Evolutionary conservation across 1,284 basidiomycete species (phyloP).

Genomic region (Naganishia cerealis): DNA sequence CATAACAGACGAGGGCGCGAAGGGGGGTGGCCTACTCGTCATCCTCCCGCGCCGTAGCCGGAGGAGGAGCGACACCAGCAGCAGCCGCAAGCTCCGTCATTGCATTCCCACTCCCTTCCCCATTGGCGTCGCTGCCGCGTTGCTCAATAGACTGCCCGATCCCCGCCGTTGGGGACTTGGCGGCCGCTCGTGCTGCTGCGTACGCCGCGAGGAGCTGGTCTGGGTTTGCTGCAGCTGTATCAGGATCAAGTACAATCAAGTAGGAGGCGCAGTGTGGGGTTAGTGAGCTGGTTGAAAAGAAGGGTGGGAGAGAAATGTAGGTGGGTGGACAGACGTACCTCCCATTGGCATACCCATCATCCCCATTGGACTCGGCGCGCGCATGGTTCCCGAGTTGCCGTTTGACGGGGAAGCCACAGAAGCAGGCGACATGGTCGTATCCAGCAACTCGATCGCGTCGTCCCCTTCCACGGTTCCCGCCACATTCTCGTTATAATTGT

Average conservation of each 20-base stretch:
- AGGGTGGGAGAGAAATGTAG: background rate
- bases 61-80: background rate
- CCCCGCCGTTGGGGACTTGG: constrained; percentile 18
- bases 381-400: background rate
- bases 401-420: background rate
- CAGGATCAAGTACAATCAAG: constrained; percentile 27
- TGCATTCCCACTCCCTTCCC: background rate
- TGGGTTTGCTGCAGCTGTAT: constrained; percentile 46
- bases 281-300: constrained; percentile 21
- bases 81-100: background rate
- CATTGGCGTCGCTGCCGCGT: background rate
- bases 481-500: background rate
- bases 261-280: constrained; percentile 26
- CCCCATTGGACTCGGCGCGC: constrained; percentile 35
- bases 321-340: constrained; percentile 25
- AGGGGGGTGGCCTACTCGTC: no score
- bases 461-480: background rate
- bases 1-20: no score
- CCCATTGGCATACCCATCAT: constrained; percentile 33
- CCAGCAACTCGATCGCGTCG: constrained; percentile 26
- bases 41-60: no score
- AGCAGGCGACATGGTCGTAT: background rate
- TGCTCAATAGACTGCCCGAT: constrained; percentile 14
- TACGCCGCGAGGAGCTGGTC: constrained; percentile 55
- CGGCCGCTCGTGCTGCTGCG: constrained; percentile 40